Conservation (phyloP, 1,139 yeast genomes). For the Geotrichum candidum region DNA sequence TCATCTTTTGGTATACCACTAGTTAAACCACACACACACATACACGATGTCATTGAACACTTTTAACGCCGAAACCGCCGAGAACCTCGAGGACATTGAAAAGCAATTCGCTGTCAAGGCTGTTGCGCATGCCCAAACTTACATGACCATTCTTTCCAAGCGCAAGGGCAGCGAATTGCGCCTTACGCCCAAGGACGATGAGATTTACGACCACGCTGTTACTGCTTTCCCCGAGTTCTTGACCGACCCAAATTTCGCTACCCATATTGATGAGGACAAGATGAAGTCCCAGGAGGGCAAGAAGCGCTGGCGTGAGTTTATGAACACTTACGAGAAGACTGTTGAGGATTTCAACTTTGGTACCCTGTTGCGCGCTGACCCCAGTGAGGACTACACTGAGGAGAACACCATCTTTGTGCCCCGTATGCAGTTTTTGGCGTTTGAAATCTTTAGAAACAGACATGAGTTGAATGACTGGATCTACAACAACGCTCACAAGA, state of each 20-base stretch:
- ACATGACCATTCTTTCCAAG: constrained; percentile 73
- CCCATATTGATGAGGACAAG: constrained; percentile 62
- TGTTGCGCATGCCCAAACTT: constrained; percentile 89
- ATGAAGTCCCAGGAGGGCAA: constrained; percentile 79
- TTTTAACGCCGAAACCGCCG: constrained; percentile 54
- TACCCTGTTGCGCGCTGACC: constrained; percentile 71
- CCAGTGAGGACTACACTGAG: constrained; percentile 71
- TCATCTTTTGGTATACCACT: background rate
- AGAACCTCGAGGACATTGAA: constrained; percentile 69
- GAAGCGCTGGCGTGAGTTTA: constrained; percentile 84
- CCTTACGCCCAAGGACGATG: constrained; percentile 74
- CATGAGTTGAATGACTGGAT: constrained; percentile 92
- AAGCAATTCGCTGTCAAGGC: constrained; percentile 97
- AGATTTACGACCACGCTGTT: constrained; percentile 62
- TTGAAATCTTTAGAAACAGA: constrained; percentile 90
- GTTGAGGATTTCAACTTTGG: constrained; percentile 92
- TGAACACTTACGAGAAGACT: constrained; percentile 69
- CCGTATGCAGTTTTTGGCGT: constrained; percentile 88
- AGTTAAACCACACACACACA: background rate
- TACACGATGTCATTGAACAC: constrained; percentile 12
- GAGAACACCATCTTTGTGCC: constrained; percentile 83
- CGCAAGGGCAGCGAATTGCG: constrained; percentile 74
- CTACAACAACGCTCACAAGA: constrained; percentile 26
- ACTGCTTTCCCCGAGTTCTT: constrained; percentile 81
- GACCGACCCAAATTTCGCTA: constrained; percentile 49